These are phyloP conservation scores for Cordyceps militaris DNA, from an alignment of 2,329 filamentous ascomycete species.

Conservation along the genomic window DNA sequence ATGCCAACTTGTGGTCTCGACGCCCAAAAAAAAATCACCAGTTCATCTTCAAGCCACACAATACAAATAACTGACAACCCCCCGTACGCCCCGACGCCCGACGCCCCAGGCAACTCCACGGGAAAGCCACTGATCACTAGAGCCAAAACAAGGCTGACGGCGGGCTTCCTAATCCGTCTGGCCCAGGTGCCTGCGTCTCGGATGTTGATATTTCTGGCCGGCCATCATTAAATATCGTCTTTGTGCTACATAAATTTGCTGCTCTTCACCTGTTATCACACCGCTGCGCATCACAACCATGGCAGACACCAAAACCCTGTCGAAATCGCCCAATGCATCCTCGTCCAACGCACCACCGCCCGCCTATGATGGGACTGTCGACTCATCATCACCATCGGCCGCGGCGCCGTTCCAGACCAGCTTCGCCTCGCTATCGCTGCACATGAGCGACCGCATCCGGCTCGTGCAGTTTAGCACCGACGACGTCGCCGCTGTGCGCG, in stretches of 20 bases:
- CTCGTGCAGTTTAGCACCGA: conserved; percentile 4
- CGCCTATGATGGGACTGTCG: conserved; percentile 1
- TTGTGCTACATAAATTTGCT: neutral
- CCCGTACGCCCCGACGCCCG: too few species aligned
- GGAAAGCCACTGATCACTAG: too few species aligned
- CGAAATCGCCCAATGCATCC: neutral
- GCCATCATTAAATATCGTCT: neutral
- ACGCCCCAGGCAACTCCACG: too few species aligned
- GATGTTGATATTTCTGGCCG: neutral
- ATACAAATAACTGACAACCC: too few species aligned
- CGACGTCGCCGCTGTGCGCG: conserved; percentile 1
- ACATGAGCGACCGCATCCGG: conserved; percentile 8
- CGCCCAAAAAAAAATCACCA: too few species aligned
- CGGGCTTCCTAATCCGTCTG: too few species aligned
- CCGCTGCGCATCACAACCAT: neutral
- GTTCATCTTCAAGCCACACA: too few species aligned
- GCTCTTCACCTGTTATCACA: neutral
- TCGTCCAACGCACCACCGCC: neutral
- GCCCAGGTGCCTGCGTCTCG: too few species aligned
- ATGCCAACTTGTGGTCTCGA: too few species aligned
- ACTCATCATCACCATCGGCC: neutral
- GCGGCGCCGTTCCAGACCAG: neutral
- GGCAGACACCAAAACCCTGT: neutral
- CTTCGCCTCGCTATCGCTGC: conserved; percentile 12
- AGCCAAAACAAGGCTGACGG: too few species aligned